A percentile compares a stretch with the other conserved stretches of the same genome.
phyloP scores from a whole-genome alignment of 345 rosid species.

The Populus simonii region DNA sequence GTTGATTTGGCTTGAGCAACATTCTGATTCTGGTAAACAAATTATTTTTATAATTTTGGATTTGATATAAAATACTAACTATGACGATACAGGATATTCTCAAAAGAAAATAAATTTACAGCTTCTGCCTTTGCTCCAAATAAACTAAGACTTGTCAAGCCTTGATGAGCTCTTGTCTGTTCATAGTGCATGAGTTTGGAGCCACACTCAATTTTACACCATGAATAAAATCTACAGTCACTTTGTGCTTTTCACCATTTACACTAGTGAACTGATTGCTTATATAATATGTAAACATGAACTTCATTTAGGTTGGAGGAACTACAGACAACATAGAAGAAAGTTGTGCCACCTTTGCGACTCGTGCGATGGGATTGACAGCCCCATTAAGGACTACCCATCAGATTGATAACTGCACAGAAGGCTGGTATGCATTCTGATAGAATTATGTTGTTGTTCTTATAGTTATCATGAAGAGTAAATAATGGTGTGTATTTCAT shows the following conservation, averaged over 20 bases:
- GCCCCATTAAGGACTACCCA: conserved; percentile 77
- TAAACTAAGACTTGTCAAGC: not conserved
- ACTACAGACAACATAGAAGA: conserved; percentile 90
- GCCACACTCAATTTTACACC: not conserved
- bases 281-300: not conserved
- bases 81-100: too few relatives aligned
- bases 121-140: not conserved
- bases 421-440: conserved; percentile 66
- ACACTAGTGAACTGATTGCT: not conserved
- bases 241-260: not conserved
- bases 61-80: too few relatives aligned
- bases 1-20: not conserved
- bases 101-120: not conserved
- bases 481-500: conserved; percentile 20
- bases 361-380: conserved; percentile 64
- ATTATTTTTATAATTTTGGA: too few relatives aligned
- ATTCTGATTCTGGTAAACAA: not conserved
- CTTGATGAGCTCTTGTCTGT: not conserved
- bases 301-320: conserved; percentile 71
- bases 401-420: conserved; percentile 96
- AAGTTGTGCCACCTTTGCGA: conserved; percentile 83
- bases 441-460: not conserved
- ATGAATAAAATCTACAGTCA: not conserved
- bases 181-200: not conserved
- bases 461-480: conserved; percentile 5